phyloP scores from a whole-genome alignment of 1,284 basidiomycete species.

The Volvariella surrecta region DNA sequence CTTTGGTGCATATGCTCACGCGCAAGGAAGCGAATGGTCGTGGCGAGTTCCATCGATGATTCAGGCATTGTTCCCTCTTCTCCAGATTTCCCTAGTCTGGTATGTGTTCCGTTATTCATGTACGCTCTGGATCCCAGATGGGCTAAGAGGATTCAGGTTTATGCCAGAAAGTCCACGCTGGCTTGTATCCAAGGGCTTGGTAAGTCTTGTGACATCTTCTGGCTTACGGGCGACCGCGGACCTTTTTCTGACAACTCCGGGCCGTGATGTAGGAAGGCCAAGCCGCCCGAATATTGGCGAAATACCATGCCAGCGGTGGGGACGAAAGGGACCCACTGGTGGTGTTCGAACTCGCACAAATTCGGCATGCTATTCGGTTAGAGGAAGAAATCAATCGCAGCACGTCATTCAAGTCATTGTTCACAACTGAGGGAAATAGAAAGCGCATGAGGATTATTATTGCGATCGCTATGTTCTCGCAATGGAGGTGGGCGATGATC shows the following conservation, averaged over 20 bases:
- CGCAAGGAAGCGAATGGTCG: constrained; percentile 44
- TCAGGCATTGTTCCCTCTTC: constrained; percentile 54
- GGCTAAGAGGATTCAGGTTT: constrained; percentile 29
- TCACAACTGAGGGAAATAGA: constrained; percentile 50
- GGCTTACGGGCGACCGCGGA: background rate
- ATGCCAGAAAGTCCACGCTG: constrained; percentile 66
- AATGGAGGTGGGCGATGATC: constrained; percentile 45
- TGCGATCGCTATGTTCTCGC: constrained; percentile 51
- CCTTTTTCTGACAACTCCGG: constrained; percentile 5
- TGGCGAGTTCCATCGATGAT: constrained; percentile 63
- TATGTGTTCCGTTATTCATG: constrained; percentile 14
- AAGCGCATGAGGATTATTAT: constrained; percentile 50
- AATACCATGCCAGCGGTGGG: constrained; percentile 51
- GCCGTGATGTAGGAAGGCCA: constrained; percentile 37
- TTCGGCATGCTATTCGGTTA: constrained; percentile 51
- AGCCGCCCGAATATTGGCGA: constrained; percentile 45
- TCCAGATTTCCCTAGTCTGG: constrained; percentile 51
- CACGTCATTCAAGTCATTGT: constrained; percentile 40
- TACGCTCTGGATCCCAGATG: background rate
- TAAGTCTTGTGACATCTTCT: constrained; percentile 21
- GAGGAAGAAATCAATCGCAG: constrained; percentile 42
- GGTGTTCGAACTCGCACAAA: constrained; percentile 53
- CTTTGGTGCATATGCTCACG: constrained; percentile 42
- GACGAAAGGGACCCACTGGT: constrained; percentile 46
- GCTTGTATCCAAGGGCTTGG: constrained; percentile 52